Evolutionary conservation across 768 basidiomycete species (phyloP).

Genomic region (Hypsizygus marmoreus): DNA sequence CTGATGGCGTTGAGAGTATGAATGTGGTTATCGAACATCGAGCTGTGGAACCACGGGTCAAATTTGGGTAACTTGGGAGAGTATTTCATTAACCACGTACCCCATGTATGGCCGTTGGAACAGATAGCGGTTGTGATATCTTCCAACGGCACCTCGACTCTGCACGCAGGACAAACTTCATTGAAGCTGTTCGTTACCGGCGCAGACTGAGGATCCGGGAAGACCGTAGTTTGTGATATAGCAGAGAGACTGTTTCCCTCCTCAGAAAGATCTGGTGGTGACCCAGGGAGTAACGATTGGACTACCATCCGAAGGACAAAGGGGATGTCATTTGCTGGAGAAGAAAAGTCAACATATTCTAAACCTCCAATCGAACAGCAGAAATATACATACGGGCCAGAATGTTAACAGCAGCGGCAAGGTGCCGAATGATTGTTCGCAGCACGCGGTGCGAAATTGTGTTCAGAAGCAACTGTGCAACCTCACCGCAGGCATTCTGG

Average conservation of each 20-base stretch:
- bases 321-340: constrained; percentile 61
- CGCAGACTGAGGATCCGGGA: constrained; percentile 25
- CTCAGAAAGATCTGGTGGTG: constrained; percentile 38
- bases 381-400: constrained; percentile 45
- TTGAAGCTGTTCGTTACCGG: constrained; percentile 44
- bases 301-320: constrained; percentile 64
- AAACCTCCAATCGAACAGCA: constrained; percentile 14
- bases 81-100: constrained; percentile 44
- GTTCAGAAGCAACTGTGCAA: constrained; percentile 53
- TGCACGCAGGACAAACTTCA: constrained; percentile 79
- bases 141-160: constrained; percentile 56
- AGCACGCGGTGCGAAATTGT: constrained; percentile 55
- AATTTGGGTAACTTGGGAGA: not conserved
- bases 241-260: constrained; percentile 36
- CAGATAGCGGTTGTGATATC: constrained; percentile 66
- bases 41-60: constrained; percentile 40
- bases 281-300: constrained; percentile 57
- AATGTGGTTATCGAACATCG: constrained; percentile 83
- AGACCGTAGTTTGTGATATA: constrained; percentile 23
- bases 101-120: constrained; percentile 74
- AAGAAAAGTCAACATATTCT: not conserved
- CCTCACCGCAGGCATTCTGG: constrained; percentile 47
- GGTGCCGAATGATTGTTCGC: constrained; percentile 58
- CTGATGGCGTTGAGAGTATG: constrained; percentile 74
- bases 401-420: constrained; percentile 43